Conservation (phyloP, 129 eudicot species). For the Ambrosia trifida region DNA sequence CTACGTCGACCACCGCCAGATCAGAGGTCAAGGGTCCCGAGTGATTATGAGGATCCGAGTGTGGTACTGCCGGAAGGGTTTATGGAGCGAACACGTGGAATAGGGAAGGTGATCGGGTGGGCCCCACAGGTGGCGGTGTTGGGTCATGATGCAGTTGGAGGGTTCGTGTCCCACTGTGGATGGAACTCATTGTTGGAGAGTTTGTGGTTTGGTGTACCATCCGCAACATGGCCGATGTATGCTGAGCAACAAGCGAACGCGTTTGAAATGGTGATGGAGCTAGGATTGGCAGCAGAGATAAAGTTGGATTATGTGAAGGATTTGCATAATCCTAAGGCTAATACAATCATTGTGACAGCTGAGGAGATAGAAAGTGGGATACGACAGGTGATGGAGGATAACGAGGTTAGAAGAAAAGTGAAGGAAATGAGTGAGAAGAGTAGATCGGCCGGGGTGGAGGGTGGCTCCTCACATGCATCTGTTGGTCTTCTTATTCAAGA, state of each 20-base stretch:
- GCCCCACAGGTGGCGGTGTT: slow-evolving; percentile 40
- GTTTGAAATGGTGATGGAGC: slow-evolving; percentile 37
- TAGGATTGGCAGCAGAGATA: slow-evolving; percentile 37
- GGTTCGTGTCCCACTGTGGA: slow-evolving; percentile 44
- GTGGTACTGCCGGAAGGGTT: slow-evolving; percentile 38
- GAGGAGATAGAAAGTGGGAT: slow-evolving; percentile 33
- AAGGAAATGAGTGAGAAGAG: slow-evolving; percentile 36
- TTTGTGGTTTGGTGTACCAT: slow-evolving; percentile 36
- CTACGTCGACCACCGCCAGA: slow-evolving; percentile 21
- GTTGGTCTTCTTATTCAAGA: slow-evolving; percentile 27
- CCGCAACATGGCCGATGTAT: slow-evolving; percentile 38
- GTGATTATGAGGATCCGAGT: slow-evolving; percentile 10
- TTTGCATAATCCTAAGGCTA: background rate
- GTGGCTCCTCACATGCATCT: slow-evolving; percentile 39
- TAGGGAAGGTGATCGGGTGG: slow-evolving; percentile 37
- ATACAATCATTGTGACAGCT: slow-evolving; percentile 2
- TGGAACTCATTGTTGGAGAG: slow-evolving; percentile 41
- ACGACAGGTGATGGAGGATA: slow-evolving; percentile 29
- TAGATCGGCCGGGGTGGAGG: slow-evolving; percentile 30
- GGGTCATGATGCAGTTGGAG: slow-evolving; percentile 31
- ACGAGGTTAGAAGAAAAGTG: slow-evolving; percentile 20
- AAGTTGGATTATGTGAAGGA: slow-evolving; percentile 23
- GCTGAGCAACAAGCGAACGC: slow-evolving; percentile 44
- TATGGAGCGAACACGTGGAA: slow-evolving; percentile 22
- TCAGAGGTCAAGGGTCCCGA: background rate